Percentiles rank a stretch among this genome's conserved stretches.
Evolutionary conservation across 1,284 basidiomycete species (phyloP).

Genomic region (Coniferiporia weirii): DNA sequence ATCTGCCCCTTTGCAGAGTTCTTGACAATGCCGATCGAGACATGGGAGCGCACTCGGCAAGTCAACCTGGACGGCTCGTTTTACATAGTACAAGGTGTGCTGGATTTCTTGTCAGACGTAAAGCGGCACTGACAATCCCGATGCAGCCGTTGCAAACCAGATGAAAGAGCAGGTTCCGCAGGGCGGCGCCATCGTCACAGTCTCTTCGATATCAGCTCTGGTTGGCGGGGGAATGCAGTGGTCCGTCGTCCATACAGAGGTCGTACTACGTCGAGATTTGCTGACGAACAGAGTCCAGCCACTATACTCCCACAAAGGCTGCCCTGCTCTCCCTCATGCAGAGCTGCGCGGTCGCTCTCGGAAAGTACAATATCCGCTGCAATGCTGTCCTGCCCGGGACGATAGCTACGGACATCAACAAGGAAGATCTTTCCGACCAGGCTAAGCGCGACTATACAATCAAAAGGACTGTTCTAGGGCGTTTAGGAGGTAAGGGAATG

Average conservation of each 20-base stretch:
- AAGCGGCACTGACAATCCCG: not conserved
- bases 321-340: conserved; percentile 81
- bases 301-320: conserved; percentile 82
- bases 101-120: not conserved
- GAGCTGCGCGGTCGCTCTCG: conserved; percentile 73
- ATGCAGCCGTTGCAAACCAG: conserved; percentile 66
- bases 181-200: conserved; percentile 72
- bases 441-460: conserved; percentile 63
- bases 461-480: conserved; percentile 60
- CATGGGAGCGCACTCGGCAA: conserved; percentile 66
- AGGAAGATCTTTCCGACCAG: conserved; percentile 62
- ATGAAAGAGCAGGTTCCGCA: conserved; percentile 68
- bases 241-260: conserved; percentile 28
- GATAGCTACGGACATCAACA: conserved; percentile 76
- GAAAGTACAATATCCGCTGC: conserved; percentile 71
- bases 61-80: conserved; percentile 80
- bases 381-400: conserved; percentile 68
- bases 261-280: not conserved
- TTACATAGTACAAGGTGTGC: conserved; percentile 63
- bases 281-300: conserved; percentile 31
- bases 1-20: conserved; percentile 81
- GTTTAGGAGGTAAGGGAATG: conserved; percentile 54
- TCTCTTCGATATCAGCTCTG: conserved; percentile 74
- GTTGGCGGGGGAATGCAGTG: conserved; percentile 74
- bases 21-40: conserved; percentile 65